A percentile compares a stretch with the other conserved stretches of the same genome.
Evolutionary conservation across 2,329 filamentous ascomycete genomes (phyloP).

Genomic region (Hyphodiscus sp.): DNA sequence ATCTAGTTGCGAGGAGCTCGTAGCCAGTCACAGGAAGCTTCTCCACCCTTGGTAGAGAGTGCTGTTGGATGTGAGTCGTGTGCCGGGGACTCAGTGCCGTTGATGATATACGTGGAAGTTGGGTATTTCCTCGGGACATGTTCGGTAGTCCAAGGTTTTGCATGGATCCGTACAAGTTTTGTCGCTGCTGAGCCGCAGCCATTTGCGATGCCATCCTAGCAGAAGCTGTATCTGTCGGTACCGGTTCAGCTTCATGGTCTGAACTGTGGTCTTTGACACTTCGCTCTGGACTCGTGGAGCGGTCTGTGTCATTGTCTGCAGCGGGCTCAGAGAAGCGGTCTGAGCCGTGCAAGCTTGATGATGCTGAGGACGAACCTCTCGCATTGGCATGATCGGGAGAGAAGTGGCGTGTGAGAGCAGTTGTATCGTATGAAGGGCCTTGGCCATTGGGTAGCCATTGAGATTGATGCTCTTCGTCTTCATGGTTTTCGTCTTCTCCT

Average conservation of each 20-base stretch:
- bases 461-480: conserved; percentile 6
- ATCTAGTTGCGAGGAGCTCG: conserved; percentile 51
- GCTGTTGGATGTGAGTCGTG: conserved; percentile 25
- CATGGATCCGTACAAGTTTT: conserved; percentile 19
- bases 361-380: conserved; percentile 30
- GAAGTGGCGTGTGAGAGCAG: conserved; percentile 9
- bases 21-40: conserved; percentile 50
- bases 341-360: conserved; percentile 24
- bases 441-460: conserved; percentile 13
- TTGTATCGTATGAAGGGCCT: background rate
- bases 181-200: conserved; percentile 27
- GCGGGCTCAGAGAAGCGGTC: conserved; percentile 32
- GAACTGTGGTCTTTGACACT: conserved; percentile 29
- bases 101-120: conserved; percentile 29
- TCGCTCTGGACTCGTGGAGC: conserved; percentile 38
- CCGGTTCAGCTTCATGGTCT: conserved; percentile 7
- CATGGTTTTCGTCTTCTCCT: conserved; percentile 1
- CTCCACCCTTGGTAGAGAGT: conserved; percentile 30
- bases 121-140: conserved; percentile 35
- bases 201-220: conserved; percentile 27
- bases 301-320: conserved; percentile 37
- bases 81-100: conserved; percentile 34
- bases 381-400: conserved; percentile 25
- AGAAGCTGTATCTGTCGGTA: conserved; percentile 18
- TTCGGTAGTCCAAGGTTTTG: conserved; percentile 29